Conservation (phyloP, 2,329 filamentous ascomycete species). For the Neofusicoccum umdonicola region DNA sequence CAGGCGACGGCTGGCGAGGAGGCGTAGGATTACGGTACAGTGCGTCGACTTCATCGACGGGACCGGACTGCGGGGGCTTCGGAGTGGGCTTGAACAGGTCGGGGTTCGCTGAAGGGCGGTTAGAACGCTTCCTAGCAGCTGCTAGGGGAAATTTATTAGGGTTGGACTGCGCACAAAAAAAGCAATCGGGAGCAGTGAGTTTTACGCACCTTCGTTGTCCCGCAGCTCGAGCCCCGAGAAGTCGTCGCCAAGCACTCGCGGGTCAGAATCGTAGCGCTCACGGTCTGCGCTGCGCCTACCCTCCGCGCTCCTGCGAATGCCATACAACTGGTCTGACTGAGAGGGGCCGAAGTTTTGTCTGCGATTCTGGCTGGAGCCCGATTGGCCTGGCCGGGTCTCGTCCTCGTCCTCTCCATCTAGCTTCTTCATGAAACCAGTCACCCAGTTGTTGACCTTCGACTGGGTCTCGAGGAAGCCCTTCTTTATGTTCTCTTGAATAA, state of each 20-base stretch:
- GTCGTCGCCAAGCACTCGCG: conserved; percentile 83
- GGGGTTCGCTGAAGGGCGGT: conserved; percentile 69
- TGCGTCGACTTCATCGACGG: conserved; percentile 75
- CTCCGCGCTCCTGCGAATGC: conserved; percentile 37
- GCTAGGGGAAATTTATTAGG: conserved; percentile 25
- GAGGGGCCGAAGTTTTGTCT: conserved; percentile 38
- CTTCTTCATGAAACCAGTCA: conserved; percentile 86
- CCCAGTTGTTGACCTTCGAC: conserved; percentile 88
- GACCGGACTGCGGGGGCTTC: conserved; percentile 54
- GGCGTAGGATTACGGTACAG: conserved; percentile 58
- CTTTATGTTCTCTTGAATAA: conserved; percentile 87
- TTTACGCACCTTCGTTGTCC: conserved; percentile 55
- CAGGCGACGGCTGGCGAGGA: conserved; percentile 23
- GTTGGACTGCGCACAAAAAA: neutral
- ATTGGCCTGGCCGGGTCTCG: conserved; percentile 52
- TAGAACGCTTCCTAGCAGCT: conserved; percentile 58
- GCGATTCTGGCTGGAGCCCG: conserved; percentile 40
- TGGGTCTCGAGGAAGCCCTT: conserved; percentile 96
- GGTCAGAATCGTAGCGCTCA: conserved; percentile 91
- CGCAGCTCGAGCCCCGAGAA: conserved; percentile 67
- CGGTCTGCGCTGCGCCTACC: conserved; percentile 74
- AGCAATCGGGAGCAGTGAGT: neutral
- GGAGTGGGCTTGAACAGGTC: conserved; percentile 74
- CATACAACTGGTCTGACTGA: conserved; percentile 40
- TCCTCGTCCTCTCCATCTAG: conserved; percentile 86